Conservation (phyloP, 371 early-diverging fungal species). For the Apophysomyces elegans region DNA sequence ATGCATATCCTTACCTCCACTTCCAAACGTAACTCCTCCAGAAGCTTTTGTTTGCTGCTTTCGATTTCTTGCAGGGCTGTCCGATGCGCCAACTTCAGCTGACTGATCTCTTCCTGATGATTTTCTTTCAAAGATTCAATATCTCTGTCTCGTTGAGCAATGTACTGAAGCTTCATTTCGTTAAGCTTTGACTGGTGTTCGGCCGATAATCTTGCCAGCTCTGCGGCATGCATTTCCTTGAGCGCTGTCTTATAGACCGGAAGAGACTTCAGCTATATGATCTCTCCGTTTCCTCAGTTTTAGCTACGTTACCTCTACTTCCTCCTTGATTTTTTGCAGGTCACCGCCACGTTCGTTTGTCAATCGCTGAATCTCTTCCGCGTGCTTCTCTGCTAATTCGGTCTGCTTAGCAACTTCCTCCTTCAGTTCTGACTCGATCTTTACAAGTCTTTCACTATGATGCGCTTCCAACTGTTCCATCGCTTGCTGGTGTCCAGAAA, state of each 20-base stretch:
- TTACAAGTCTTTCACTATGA: conserved; percentile 31
- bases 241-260: conserved; percentile 16
- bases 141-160: conserved; percentile 20
- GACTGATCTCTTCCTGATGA: conserved; percentile 12
- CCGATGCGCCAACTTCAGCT: conserved; percentile 22
- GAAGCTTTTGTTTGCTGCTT: not conserved
- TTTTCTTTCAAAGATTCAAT: conserved; percentile 13
- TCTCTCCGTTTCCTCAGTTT: not conserved
- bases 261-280: too few relatives aligned
- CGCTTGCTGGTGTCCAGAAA: conserved; percentile 37
- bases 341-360: conserved; percentile 26
- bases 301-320: conserved; percentile 30
- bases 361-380: conserved; percentile 27
- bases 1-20: not conserved
- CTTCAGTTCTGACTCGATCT: conserved; percentile 37
- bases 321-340: conserved; percentile 36
- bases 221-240: conserved; percentile 31
- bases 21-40: conserved; percentile 9
- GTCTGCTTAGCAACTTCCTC: conserved; percentile 27
- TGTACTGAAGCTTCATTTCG: conserved; percentile 20
- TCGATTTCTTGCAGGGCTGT: not conserved
- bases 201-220: conserved; percentile 17
- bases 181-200: conserved; percentile 28
- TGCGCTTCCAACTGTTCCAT: conserved; percentile 44
- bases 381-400: conserved; percentile 29